Percentiles rank a stretch among this genome's conserved stretches.
Conservation (phyloP, 140 eudicot species). For the Stevia rebaudiana region DNA sequence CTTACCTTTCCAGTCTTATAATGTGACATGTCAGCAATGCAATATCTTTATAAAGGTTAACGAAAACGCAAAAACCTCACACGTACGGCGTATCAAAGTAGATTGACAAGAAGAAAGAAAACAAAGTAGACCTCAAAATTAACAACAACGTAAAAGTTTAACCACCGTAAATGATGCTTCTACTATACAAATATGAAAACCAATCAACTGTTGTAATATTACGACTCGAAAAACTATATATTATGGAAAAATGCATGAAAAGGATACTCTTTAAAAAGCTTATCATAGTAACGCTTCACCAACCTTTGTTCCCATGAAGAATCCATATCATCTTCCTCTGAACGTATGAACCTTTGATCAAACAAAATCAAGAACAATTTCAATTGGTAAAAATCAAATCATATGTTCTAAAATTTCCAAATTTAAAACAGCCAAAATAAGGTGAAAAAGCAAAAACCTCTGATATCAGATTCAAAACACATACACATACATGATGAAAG, state of each 20-base stretch:
- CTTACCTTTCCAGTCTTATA: conserved; percentile 89
- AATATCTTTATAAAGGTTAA: conserved; percentile 62
- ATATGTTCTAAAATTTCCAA: neutral
- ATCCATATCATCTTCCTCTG: conserved; percentile 92
- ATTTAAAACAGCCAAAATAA: neutral
- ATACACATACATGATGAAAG: too few species aligned
- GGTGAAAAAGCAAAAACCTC: neutral
- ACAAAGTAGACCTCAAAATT: neutral
- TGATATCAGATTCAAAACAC: neutral
- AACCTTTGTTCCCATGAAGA: conserved; percentile 94
- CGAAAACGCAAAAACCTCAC: conserved; percentile 12
- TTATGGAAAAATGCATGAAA: conserved; percentile 6
- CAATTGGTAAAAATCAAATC: neutral
- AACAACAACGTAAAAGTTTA: neutral
- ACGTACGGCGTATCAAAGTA: neutral
- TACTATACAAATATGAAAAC: neutral
- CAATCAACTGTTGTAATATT: neutral
- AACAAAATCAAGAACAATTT: conserved; percentile 5
- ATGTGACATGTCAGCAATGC: conserved; percentile 96
- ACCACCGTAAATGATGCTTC: neutral
- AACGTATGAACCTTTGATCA: conserved; percentile 62
- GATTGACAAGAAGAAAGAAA: neutral
- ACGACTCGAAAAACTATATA: neutral
- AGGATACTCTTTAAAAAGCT: conserved; percentile 99
- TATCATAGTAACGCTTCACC: conserved; percentile 94